Evolutionary conservation across 306 rosid genomes (phyloP), one percentile per base, ranked within the genome.

Genomic region (Sphenostylis stenocarpa): DNA sequence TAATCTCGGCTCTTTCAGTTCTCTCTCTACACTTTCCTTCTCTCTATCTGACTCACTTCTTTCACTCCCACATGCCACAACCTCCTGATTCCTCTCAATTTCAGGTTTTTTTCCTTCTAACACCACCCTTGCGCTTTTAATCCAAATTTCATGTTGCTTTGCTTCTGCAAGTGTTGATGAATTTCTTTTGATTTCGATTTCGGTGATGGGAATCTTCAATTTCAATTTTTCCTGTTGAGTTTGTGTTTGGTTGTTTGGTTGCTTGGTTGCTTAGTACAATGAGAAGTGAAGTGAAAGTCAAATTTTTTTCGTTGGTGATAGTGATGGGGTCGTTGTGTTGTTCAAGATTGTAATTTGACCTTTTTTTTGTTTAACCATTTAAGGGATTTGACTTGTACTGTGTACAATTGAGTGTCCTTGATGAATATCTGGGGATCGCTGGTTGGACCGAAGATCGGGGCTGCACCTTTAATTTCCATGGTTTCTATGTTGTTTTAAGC

Each of bases 1-100:
- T 79, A 85, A 82, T 87, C 89, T 52, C 87, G 83, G 79, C 1
- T 55, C 61, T 58, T 61, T 69, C 12, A 34, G 53, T 53, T 67
- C 74, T 77, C 87, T 70, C 76, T 81, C 81, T 62, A 67, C 56
- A 34, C 16, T 70, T 53, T 68, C 79, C 41, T 67, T 33, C 69
- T 52, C 71, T 57, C 71, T n/a, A 1, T 64, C 79, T 76, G 77
- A 43, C 78, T 78, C 62, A 16, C 67, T 72, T 28, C 6, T 64
- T 72, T 26, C 63, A 66, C 63, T 78, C 61, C 29, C 64, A 34
- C 62, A 48, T 78, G 62, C 29, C 64, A 41, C 60, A 41, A 6
- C 60, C 34, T 72, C 47, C 78, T 81, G 76, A 61, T 41, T 86
- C 76, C 23, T 65, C 57, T 78, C 48, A 48, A 74, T 79, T 77